Base-by-base conservation (phyloP, 164 flowering plant genomes). In the Euptelea pleiosperma region DNA sequence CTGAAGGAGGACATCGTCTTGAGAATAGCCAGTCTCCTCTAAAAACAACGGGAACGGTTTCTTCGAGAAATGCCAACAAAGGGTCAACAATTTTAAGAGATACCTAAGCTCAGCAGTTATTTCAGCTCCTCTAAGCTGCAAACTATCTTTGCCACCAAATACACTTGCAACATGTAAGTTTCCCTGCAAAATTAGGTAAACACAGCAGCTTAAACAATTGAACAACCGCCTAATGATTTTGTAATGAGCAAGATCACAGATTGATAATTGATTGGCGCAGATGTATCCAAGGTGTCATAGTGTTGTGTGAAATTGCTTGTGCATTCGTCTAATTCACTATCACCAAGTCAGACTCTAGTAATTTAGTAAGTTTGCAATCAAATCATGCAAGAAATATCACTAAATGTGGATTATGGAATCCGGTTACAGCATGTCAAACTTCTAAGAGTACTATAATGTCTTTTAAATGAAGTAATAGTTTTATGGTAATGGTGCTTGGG, bases 21-120 rank as follows among this genome's bases (percentile, higher is more conserved):
- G 64, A 39, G 87, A 73, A 73, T 73, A 86, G 15, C 96, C 97
- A 30, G 92, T 90, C 73, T 93, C 98, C 73, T 86, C 79, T 47
- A 93, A 67, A 76, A 93, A 93, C 41, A 82, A 42, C 0, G 83
- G 82, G 40, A 93, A 93, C 10, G 98, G 86, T 54, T 93, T 93
- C 57, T 93, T 93, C 9, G 98, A 93, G 68, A 93, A 93, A 69
- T 93, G 98, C 96, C 94, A 90, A 61, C 98, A 93, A 56, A 86
- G 82, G 1, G 89, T 88, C 76, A 93, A 71, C 75, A 93, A 74
- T 49, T 78, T 53, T 39, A 93, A 63, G 34, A 87, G 83, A 70
- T 79, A 73, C 74, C 67, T 86, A 40, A 93, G 89, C 69, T 93
- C 97, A 46, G 63, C 64, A 42, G 56, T 66, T 61, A 90, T 76